Base-by-base conservation (phyloP, 768 basidiomycete genomes). In the Tylopilus rubrobrunneus region DNA sequence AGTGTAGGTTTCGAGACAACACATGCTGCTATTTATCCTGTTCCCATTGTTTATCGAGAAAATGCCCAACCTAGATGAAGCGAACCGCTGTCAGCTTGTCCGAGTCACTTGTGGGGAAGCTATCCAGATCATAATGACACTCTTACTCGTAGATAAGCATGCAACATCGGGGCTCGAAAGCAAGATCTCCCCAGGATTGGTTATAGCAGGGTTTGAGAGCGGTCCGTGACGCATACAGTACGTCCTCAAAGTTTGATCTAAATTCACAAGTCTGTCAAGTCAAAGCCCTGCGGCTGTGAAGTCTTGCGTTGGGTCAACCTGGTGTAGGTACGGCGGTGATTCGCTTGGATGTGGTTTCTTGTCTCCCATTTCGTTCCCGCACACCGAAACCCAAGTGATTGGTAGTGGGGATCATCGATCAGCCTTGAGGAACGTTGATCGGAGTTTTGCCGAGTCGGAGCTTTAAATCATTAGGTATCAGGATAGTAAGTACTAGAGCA, bases 171-270 rank as follows among this genome's bases (percentile, higher is more conserved):
- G 4, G 86, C 86, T 2, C 74, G 74, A 52, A 86, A 86, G 63
- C 78, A 82, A 55, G 86, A 88, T 59, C 71, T 87, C 10, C 87
- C 86, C 0, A 52, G 79, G 81, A 59, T 78, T 87, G 7, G 73
- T 79, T 51, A 67, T 71, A 5, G 85, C 83, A 5, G 87, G 87
- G 8, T 86, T 90, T 58, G 85, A 89, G 67, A 85, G 83, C 36
- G 87, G 87, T 2, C 86, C n/a, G n/a, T n/a, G n/a, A 88, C 61
- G 88, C 84, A 0, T 89, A 89, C 63, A 86, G 86, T 55, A 81
- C 81, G 60, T 31, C 12, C 40, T 29, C 19, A 19, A 39, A 5
- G 31, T 7, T 33, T n/a, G 6, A 0, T 29, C 53, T 2, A 11
- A 11, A 23, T 41, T 19, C 28, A 7, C 21, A 6, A 12, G 36